Evolutionary conservation across 805 yeast genomes (phyloP).

Genomic region (Ogataea chonburiensis): DNA sequence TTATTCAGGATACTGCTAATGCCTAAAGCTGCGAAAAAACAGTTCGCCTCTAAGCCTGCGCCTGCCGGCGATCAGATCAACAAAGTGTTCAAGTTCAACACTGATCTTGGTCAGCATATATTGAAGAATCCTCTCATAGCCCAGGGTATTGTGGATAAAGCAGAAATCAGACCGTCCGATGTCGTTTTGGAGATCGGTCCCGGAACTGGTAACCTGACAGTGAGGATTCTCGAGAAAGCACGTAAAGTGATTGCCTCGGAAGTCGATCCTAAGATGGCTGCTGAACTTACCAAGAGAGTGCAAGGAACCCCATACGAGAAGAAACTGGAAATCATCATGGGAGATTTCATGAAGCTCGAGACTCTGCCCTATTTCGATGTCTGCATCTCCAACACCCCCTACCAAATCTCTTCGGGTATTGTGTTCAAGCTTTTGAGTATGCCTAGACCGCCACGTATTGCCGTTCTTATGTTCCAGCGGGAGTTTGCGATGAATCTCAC

Average conservation of each 20-base stretch:
- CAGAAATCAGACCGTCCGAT: slow-evolving; percentile 88
- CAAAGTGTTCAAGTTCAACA: slow-evolving; percentile 93
- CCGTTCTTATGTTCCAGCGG: slow-evolving; percentile 95
- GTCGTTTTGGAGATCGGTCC: slow-evolving; percentile 96
- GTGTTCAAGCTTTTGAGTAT: slow-evolving; percentile 89
- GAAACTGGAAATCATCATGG: slow-evolving; percentile 85
- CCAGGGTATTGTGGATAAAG: slow-evolving; percentile 97
- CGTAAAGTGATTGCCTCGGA: slow-evolving; percentile 94
- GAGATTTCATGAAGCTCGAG: slow-evolving; percentile 95
- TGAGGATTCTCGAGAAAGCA: slow-evolving; percentile 87
- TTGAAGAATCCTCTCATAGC: slow-evolving; percentile 95
- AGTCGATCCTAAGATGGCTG: slow-evolving; percentile 99
- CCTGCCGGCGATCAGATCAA: slow-evolving; percentile 65
- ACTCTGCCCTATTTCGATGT: slow-evolving; percentile 86
- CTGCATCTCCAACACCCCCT: slow-evolving; percentile 96
- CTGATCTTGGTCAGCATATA: slow-evolving; percentile 95
- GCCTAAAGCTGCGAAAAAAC: slow-evolving; percentile 68
- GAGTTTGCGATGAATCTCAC: slow-evolving; percentile 91
- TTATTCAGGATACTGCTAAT: slow-evolving; percentile 29
- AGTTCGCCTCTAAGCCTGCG: slow-evolving; percentile 51
- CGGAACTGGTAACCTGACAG: slow-evolving; percentile 97
- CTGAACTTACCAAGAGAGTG: slow-evolving; percentile 94
- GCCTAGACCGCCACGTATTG: slow-evolving; percentile 92
- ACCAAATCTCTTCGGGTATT: slow-evolving; percentile 94
- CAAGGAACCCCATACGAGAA: slow-evolving; percentile 95